Conservation (phyloP, 306 rosid species). For the Prunus salicina region DNA sequence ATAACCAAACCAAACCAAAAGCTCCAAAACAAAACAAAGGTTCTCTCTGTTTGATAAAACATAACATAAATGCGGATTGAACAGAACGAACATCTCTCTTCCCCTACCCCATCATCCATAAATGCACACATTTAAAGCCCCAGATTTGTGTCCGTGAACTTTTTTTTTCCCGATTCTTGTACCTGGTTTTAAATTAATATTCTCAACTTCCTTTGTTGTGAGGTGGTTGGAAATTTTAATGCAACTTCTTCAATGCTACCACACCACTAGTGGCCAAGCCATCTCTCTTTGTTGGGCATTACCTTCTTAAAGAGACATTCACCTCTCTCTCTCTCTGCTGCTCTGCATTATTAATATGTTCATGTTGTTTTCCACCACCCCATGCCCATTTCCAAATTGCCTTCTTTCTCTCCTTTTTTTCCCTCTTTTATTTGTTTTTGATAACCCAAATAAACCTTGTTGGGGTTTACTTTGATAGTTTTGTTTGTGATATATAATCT, state of each 20-base stretch:
- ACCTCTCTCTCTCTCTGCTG: constrained; percentile 1
- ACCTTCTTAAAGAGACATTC: constrained; percentile 10
- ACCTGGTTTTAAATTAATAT: constrained; percentile 58
- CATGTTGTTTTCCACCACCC: constrained; percentile 1
- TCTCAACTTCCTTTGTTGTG: constrained; percentile 72
- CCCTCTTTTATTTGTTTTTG: background rate
- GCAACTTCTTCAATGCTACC: constrained; percentile 71
- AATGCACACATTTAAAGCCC: constrained; percentile 70
- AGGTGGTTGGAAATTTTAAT: constrained; percentile 75
- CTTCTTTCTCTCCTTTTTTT: background rate
- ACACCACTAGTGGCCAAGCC: constrained; percentile 17
- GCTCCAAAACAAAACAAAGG: constrained; percentile 28
- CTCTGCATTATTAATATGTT: background rate
- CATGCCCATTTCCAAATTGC: constrained; percentile 9
- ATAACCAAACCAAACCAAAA: constrained; percentile 8
- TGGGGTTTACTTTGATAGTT: background rate
- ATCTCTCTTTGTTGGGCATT: constrained; percentile 8
- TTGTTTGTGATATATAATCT: background rate
- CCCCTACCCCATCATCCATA: constrained; percentile 48
- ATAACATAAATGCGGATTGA: constrained; percentile 56
- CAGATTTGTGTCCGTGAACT: constrained; percentile 72
- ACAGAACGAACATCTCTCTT: constrained; percentile 74
- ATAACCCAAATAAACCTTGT: background rate
- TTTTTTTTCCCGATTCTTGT: constrained; percentile 48
- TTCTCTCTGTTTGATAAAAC: constrained; percentile 30